Evolutionary conservation across 2,329 filamentous ascomycete genomes (phyloP), one percentile per base, ranked within the genome.

Genomic region (Xylariaceae sp.): DNA sequence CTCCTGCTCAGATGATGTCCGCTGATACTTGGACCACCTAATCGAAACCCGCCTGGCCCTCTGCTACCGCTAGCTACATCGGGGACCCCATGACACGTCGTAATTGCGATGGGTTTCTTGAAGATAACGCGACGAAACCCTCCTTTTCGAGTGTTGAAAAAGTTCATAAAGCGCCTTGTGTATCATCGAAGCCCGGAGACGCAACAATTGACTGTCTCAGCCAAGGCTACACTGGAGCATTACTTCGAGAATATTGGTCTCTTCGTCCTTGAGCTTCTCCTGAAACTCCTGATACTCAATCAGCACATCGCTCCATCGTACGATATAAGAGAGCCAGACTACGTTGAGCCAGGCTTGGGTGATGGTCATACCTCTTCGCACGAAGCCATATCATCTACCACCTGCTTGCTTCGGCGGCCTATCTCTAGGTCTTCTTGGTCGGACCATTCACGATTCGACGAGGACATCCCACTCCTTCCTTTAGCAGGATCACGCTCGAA

Each of bases 281-380:
- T 70, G 64, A 64, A 69, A 68, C 52, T 71, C 55, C 70, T 73
- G 53, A 60, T 68, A 35, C 17, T 68, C 13, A 68, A 67, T 72
- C 63, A 72, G 66, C 65, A 70, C 56, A 62, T 67, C 23, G 61
- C 63, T 7, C 62, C 62, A 13, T 56, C 63, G 13, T 68, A 67
- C 52, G 66, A 70, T 49, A 34, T 69, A 8, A 65, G 65, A 42
- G 65, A 66, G 34, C 58, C 53, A 35, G 62, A 58, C 30, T 59
- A 30, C 35, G 51, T 57, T 44, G 57, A 54, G 30, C 53, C 58
- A 9, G 51, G 54, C 8, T 57, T 51, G 15, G 55, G 37, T 17
- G 53, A 57, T 47, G 60, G 44, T 62, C 69, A 65, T 58, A 72
- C 71, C 59, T 70, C 66, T 57, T 72, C 71, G 49, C 70, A 70